A percentile compares a stretch with the other conserved stretches of the same genome.
Evolutionary conservation across 495 filamentous ascomycete genomes (phyloP).

Genomic region (Penicillium daleae): DNA sequence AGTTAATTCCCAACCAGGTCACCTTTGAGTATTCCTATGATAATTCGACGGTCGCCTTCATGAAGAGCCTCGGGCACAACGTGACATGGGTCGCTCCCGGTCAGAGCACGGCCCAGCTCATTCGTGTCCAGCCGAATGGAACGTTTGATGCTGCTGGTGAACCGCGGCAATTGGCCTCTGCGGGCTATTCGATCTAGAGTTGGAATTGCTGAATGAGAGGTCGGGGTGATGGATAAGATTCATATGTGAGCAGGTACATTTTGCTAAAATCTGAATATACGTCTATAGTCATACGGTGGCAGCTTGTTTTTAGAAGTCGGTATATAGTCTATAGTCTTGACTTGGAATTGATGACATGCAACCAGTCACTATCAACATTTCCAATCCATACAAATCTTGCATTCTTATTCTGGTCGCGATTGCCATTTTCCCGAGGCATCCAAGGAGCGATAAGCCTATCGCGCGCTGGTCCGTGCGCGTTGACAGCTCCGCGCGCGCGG

Average conservation of each 20-base stretch:
- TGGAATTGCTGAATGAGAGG: not conserved
- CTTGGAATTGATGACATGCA: not conserved
- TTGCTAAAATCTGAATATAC: not conserved
- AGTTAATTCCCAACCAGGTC: slow-evolving; percentile 72
- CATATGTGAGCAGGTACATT: not conserved
- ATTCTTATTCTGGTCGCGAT: not conserved
- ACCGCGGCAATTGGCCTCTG: slow-evolving; percentile 74
- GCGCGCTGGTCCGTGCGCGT: not conserved
- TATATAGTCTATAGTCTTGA: too few species aligned
- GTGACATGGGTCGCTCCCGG: slow-evolving; percentile 70
- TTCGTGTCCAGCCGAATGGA: slow-evolving; percentile 70
- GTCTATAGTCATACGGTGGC: not conserved
- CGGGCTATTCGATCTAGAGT: slow-evolving; percentile 65
- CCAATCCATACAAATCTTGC: not conserved
- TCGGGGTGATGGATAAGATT: not conserved
- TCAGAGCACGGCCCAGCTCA: slow-evolving; percentile 70
- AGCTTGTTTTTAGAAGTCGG: not conserved
- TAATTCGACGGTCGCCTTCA: slow-evolving; percentile 63
- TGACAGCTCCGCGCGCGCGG: not conserved
- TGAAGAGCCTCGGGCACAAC: slow-evolving; percentile 70
- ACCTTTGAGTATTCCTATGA: slow-evolving; percentile 74
- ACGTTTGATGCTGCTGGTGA: slow-evolving; percentile 79
- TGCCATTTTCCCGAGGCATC: slow-evolving; percentile 3
- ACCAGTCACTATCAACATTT: too few species aligned
- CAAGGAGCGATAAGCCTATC: slow-evolving; percentile 1